Evolutionary conservation across 2,329 filamentous ascomycete genomes (phyloP).

Genomic region (Albifimbria verrucaria): DNA sequence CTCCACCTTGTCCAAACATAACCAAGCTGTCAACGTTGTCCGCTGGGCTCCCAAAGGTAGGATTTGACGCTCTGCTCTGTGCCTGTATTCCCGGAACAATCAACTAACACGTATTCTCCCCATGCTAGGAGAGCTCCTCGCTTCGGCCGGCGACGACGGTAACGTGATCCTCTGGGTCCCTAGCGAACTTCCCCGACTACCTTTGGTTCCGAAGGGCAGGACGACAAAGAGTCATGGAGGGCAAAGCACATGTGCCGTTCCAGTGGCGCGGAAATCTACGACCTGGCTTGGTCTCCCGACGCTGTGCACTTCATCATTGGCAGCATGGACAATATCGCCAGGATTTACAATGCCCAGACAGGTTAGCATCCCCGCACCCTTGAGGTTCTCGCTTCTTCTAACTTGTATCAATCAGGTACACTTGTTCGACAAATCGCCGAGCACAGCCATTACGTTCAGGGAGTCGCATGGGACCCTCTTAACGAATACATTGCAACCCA

Average conservation of each 20-base stretch:
- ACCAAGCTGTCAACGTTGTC: conserved; percentile 96
- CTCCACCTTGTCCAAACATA: conserved; percentile 88
- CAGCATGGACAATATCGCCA: conserved; percentile 97
- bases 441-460: conserved; percentile 97
- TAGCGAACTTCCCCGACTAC: conserved; percentile 67
- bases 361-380: conserved; percentile 49
- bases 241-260: conserved; percentile 98
- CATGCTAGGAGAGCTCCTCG: conserved; percentile 76
- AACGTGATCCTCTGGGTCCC: conserved; percentile 97
- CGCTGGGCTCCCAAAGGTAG: conserved; percentile 93
- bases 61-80: too few species aligned
- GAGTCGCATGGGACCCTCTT: conserved; percentile 95
- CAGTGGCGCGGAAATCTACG: conserved; percentile 93
- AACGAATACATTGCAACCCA: conserved; percentile 99
- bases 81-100: background rate
- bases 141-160: conserved; percentile 93
- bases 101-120: conserved; percentile 11
- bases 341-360: conserved; percentile 92
- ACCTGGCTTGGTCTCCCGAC: conserved; percentile 98
- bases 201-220: conserved; percentile 80
- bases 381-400: conserved; percentile 1
- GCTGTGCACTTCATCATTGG: conserved; percentile 94
- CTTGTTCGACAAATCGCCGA: conserved; percentile 91
- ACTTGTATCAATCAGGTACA: conserved; percentile 35
- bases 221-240: conserved; percentile 96